Percentiles rank a stretch among this genome's conserved stretches.
These are phyloP conservation scores for Maudiozyma bulderi DNA, from an alignment of 805 yeast genomes.

Conservation along the genomic window DNA sequence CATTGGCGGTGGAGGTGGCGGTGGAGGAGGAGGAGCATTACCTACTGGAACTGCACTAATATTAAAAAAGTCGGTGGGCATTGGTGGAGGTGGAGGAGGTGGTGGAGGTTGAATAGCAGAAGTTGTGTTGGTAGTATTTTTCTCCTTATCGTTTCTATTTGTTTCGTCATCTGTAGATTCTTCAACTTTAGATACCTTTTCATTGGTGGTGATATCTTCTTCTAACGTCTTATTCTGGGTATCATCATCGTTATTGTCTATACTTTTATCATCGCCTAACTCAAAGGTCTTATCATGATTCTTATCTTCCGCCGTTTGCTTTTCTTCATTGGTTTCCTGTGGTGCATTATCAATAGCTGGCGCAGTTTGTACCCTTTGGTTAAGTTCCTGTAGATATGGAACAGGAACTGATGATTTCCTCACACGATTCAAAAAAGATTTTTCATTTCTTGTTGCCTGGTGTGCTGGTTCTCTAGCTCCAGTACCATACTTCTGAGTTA, in stretches of 20 bases:
- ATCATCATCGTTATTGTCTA: not conserved
- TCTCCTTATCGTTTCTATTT: not conserved
- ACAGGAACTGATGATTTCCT: slow-evolving; percentile 18
- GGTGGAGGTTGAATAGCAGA: not conserved
- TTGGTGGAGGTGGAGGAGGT: slow-evolving; percentile 14
- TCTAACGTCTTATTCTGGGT: not conserved
- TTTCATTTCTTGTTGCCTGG: slow-evolving; percentile 7
- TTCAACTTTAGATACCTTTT: too few species aligned
- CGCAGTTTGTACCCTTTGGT: slow-evolving; percentile 11
- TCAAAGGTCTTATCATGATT: not conserved
- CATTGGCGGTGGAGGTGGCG: slow-evolving; percentile 24
- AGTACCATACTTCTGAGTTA: slow-evolving; percentile 28
- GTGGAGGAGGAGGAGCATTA: slow-evolving; percentile 11
- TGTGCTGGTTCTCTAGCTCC: slow-evolving; percentile 12
- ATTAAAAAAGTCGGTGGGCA: not conserved
- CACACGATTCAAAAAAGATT: slow-evolving; percentile 24
- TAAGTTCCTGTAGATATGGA: slow-evolving; percentile 21
- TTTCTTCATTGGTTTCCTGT: not conserved
- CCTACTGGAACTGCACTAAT: slow-evolving; percentile 2
- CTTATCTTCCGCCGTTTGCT: not conserved
- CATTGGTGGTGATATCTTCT: not conserved
- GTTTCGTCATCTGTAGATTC: not conserved
- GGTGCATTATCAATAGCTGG: slow-evolving; percentile 3
- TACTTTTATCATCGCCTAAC: not conserved
- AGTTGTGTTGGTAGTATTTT: not conserved